A percentile compares a stretch with the other conserved stretches of the same genome.
Evolutionary conservation across 2,329 filamentous ascomycete genomes (phyloP).

Genomic region (Colletotrichum neosansevieriae): DNA sequence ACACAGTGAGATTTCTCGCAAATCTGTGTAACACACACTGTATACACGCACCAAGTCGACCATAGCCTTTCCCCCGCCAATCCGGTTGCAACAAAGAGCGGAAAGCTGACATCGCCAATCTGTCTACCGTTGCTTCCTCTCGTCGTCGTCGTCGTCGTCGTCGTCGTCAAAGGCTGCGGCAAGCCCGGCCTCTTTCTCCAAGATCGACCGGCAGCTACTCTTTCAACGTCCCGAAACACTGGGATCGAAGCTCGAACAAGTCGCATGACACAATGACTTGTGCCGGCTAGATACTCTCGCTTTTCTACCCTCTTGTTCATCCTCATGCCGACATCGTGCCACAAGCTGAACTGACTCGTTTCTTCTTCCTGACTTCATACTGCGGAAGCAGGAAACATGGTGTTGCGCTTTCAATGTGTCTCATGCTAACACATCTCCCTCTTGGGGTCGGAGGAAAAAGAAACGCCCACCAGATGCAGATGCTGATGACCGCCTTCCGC

Average conservation of each 20-base stretch:
- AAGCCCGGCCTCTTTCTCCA: not conserved
- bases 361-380: constrained; percentile 16
- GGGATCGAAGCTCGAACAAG: not conserved
- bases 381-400: constrained; percentile 14
- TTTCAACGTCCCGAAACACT: constrained; percentile 28
- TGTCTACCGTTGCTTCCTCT: too few species aligned
- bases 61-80: too few species aligned
- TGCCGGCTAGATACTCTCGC: not conserved
- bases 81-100: too few species aligned
- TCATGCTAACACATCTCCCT: not conserved
- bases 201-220: constrained; percentile 6
- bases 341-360: constrained; percentile 12
- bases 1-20: too few species aligned
- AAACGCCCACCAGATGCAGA: constrained; percentile 9
- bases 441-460: constrained; percentile 18
- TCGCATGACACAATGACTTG: constrained; percentile 9
- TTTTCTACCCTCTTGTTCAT: not conserved
- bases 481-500: constrained; percentile 3
- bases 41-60: too few species aligned
- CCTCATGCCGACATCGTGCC: constrained; percentile 3
- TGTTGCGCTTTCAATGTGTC: constrained; percentile 7
- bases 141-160: not conserved
- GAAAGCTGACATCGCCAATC: too few species aligned
- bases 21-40: too few species aligned
- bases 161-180: not conserved